phyloP scores from a whole-genome alignment of 2,329 filamentous ascomycete species.

The Curvularia sp. region DNA sequence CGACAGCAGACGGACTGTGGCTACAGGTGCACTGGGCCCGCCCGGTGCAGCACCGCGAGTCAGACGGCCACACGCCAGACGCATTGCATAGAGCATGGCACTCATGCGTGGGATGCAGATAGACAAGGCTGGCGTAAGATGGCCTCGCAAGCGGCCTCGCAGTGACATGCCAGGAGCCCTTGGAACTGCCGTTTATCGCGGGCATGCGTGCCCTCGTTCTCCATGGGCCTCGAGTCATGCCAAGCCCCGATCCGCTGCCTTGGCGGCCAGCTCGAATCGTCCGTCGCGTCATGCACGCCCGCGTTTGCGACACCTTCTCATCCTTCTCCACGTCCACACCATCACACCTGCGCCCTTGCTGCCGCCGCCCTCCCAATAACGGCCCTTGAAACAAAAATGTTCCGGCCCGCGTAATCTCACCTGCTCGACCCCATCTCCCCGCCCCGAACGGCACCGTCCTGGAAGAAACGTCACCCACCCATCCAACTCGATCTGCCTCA shows the following conservation, averaged over 20 bases:
- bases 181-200: constrained; percentile 26
- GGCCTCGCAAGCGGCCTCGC: constrained; percentile 7
- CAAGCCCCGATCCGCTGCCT: constrained; percentile 19
- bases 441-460: constrained; percentile 32
- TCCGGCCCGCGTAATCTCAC: constrained; percentile 26
- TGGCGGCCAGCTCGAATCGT: constrained; percentile 16
- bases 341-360: neutral
- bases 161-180: constrained; percentile 21
- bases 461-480: constrained; percentile 27
- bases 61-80: constrained; percentile 2
- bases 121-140: constrained; percentile 11
- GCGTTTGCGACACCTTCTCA: constrained; percentile 7
- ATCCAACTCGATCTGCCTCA: constrained; percentile 32
- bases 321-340: constrained; percentile 1
- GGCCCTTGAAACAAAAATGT: constrained; percentile 37
- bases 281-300: constrained; percentile 27
- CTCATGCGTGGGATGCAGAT: constrained; percentile 6
- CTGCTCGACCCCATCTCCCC: neutral
- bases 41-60: constrained; percentile 1
- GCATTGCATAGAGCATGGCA: constrained; percentile 16
- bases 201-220: constrained; percentile 34
- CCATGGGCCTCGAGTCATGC: constrained; percentile 2
- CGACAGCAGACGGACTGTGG: neutral
- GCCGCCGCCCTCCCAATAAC: constrained; percentile 4
- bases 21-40: neutral